Evolutionary conservation across 257 asterid species (phyloP), one percentile per base, ranked within the genome.

Genomic region (Jacaranda copaia): DNA sequence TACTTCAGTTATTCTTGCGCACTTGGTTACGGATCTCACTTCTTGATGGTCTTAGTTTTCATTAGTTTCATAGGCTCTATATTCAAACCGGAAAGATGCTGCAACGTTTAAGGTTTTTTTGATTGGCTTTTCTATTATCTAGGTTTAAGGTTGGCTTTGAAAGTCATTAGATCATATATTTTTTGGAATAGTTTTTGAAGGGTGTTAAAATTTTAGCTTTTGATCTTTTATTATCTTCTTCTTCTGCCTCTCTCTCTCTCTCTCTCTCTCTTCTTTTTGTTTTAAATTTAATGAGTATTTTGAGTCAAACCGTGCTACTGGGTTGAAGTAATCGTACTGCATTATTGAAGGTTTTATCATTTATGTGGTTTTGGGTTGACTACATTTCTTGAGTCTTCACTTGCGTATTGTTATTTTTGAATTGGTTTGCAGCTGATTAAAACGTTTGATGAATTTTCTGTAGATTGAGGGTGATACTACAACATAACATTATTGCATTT

Each of bases 391-490:
- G 25, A 38, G 66, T 55, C 13, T 11, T 5, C n/a, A 19, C n/a
- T 15, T 42, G 5, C 5, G 6, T 42, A 5, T 20, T 45, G 4
- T 70, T 52, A 32, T 40, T 53, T 60, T 70, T 25, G 39, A 3
- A 39, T 60, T 45, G 35, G 38, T 19, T 36, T 38, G 46, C 46
- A 42, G 46, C 6, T 42, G 46, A 42, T 42, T 42, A 42, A 42
- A 42, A 42, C 5, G 46, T 42, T 42, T 42, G 46, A 42, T 8
- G 8, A 42, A 42, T 42, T 6, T 62, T 39, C 11, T 53, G 32
- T 20, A 80, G 81, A 63, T 75, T 75, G 81, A 53, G 58, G 77
- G 69, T 55, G 49, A 38, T 45, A 42, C 46, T 25, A 2, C 39
- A 52, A 40, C 70, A 10, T 36, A 10, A 25, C 39, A 51, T 16